phyloP scores from a whole-genome alignment of 495 filamentous ascomycete species.

The Penicillium ochrochloron region DNA sequence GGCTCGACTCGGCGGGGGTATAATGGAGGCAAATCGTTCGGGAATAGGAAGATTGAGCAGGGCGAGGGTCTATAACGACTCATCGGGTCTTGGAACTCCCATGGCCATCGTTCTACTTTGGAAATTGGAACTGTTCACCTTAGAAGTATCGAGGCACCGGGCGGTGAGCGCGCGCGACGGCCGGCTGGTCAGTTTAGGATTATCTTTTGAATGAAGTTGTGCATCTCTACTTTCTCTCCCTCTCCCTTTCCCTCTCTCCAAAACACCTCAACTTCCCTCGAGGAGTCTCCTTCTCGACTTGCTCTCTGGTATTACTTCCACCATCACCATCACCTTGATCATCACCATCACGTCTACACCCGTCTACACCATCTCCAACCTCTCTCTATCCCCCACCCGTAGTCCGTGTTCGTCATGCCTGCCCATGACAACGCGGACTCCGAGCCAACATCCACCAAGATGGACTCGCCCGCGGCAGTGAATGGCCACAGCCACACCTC shows the following conservation, averaged over 20 bases:
- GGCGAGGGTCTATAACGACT: neutral
- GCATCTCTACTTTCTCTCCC: conserved; percentile 2
- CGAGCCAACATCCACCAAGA: conserved; percentile 20
- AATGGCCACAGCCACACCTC: conserved; percentile 17
- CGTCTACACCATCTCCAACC: conserved; percentile 12
- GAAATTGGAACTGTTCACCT: neutral
- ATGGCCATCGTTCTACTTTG: neutral
- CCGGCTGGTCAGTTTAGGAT: conserved; percentile 14
- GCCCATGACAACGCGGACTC: conserved; percentile 51
- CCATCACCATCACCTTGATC: conserved; percentile 5
- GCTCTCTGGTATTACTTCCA: conserved; percentile 14
- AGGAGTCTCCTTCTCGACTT: neutral
- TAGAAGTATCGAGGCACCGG: conserved; percentile 7
- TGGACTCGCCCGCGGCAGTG: conserved; percentile 20
- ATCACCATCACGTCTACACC: neutral
- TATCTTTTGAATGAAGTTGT: conserved; percentile 18
- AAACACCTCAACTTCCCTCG: neutral
- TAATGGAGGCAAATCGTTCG: neutral
- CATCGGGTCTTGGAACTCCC: neutral
- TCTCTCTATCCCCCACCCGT: conserved; percentile 17
- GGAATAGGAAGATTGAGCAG: neutral
- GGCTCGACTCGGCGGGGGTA: neutral
- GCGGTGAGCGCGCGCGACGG: conserved; percentile 27
- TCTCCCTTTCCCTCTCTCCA: neutral
- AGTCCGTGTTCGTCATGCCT: conserved; percentile 53